Percentiles rank a stretch among this genome's conserved stretches.
Conservation (phyloP, 768 basidiomycete genomes). For the Paxillus rubicundulus region DNA sequence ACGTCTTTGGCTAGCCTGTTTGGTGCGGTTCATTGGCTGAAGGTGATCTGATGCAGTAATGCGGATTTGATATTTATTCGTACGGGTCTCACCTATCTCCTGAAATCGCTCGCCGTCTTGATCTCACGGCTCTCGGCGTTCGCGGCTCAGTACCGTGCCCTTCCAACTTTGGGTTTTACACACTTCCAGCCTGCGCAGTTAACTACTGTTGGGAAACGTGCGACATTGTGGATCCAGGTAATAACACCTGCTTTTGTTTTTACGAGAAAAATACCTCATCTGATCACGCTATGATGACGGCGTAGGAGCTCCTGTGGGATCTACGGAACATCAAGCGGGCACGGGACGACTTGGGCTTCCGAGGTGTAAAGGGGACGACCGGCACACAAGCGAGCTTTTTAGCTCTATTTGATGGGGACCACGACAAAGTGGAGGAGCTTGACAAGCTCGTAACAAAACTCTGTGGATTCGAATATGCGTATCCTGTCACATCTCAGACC, state of each 20-base stretch:
- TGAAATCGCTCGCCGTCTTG: conserved; percentile 84
- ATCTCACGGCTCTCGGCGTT: conserved; percentile 87
- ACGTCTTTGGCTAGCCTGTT: conserved; percentile 29
- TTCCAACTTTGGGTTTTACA: conserved; percentile 95
- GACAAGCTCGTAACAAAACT: conserved; percentile 88
- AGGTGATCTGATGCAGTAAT: conserved; percentile 55
- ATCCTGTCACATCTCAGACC: conserved; percentile 97
- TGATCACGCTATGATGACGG: neutral
- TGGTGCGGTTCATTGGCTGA: conserved; percentile 10
- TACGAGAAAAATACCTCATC: neutral
- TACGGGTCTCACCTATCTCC: conserved; percentile 77
- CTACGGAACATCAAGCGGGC: conserved; percentile 89
- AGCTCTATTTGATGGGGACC: conserved; percentile 90
- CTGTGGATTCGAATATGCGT: conserved; percentile 89
- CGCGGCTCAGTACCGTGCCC: conserved; percentile 78
- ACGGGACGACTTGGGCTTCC: conserved; percentile 89
- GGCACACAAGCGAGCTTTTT: conserved; percentile 98
- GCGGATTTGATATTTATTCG: conserved; percentile 98
- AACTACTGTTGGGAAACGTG: conserved; percentile 96
- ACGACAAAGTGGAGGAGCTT: conserved; percentile 90
- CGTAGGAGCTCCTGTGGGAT: conserved; percentile 92
- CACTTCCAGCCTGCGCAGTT: conserved; percentile 99
- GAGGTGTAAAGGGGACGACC: conserved; percentile 99
- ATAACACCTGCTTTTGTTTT: conserved; percentile 14
- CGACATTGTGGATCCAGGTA: conserved; percentile 95